These are phyloP conservation scores for Asterella californica DNA, from an alignment of 225 moss, liverwort and hornwort genomes.

Conservation along the genomic window DNA sequence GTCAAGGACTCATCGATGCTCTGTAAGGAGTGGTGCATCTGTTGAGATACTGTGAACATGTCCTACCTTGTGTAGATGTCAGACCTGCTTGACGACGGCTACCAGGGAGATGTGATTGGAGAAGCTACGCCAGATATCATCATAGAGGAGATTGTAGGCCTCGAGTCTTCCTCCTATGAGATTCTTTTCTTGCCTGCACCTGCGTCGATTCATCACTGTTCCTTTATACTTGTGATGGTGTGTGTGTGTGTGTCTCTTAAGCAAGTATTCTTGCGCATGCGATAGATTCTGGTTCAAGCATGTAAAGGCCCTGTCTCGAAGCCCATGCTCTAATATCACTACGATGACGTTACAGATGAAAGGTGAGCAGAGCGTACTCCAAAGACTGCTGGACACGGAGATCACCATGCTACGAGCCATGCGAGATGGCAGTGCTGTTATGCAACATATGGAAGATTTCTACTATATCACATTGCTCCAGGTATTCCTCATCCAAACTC, in stretches of 20 bases:
- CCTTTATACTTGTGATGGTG: neutral
- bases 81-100: slow-evolving; percentile 65
- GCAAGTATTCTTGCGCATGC: neutral
- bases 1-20: no score
- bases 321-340: neutral
- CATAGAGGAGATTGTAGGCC: slow-evolving; percentile 62
- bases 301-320: neutral
- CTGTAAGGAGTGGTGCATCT: neutral
- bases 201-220: neutral
- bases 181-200: no score
- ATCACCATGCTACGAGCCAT: slow-evolving; percentile 74
- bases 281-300: neutral
- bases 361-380: slow-evolving; percentile 73
- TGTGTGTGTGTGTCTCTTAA: no score
- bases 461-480: slow-evolving; percentile 79
- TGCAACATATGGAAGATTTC: slow-evolving; percentile 97
- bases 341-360: slow-evolving; percentile 49
- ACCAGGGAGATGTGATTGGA: slow-evolving; percentile 76
- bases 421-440: slow-evolving; percentile 87
- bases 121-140: slow-evolving; percentile 75
- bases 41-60: neutral
- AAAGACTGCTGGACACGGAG: slow-evolving; percentile 75
- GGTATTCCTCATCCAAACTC: slow-evolving; percentile 28
- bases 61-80: slow-evolving; percentile 34
- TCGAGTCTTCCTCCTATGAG: neutral